Evolutionary conservation across 257 asterid genomes (phyloP).

Genomic region (Solanum etuberosum): DNA sequence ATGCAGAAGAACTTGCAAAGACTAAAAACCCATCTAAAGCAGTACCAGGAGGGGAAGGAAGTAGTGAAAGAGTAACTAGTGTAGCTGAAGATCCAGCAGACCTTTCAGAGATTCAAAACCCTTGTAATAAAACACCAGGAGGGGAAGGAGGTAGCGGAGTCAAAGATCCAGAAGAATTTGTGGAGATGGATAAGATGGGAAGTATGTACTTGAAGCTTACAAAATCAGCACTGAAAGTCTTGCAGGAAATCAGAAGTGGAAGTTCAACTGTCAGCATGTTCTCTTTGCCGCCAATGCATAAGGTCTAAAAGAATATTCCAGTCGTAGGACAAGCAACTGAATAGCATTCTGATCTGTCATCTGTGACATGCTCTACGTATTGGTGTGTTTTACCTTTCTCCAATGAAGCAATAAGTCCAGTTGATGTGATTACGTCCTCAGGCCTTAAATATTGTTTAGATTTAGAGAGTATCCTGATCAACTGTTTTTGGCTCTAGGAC

Average conservation of each 20-base stretch:
- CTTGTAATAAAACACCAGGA: background rate
- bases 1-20: background rate
- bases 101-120: background rate
- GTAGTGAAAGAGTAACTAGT: conserved; percentile 19
- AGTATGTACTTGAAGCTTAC: conserved; percentile 47
- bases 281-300: conserved; percentile 56
- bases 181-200: conserved; percentile 44
- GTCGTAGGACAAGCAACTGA: conserved; percentile 21
- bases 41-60: conserved; percentile 5
- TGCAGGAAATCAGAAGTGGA: conserved; percentile 50
- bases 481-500: no score
- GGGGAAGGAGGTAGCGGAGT: conserved; percentile 9
- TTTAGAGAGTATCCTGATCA: background rate
- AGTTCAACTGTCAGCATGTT: conserved; percentile 55
- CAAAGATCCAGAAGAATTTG: conserved; percentile 37
- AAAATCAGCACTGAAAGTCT: conserved; percentile 41
- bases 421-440: background rate
- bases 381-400: background rate
- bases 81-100: background rate
- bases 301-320: conserved; percentile 18
- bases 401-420: background rate
- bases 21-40: background rate
- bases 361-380: background rate
- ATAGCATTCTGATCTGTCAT: background rate
- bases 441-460: background rate